Evolutionary conservation across 192 early-diverging fungal genomes (phyloP), one percentile per base, ranked within the genome.

Genomic region (Coemansia aciculifera): DNA sequence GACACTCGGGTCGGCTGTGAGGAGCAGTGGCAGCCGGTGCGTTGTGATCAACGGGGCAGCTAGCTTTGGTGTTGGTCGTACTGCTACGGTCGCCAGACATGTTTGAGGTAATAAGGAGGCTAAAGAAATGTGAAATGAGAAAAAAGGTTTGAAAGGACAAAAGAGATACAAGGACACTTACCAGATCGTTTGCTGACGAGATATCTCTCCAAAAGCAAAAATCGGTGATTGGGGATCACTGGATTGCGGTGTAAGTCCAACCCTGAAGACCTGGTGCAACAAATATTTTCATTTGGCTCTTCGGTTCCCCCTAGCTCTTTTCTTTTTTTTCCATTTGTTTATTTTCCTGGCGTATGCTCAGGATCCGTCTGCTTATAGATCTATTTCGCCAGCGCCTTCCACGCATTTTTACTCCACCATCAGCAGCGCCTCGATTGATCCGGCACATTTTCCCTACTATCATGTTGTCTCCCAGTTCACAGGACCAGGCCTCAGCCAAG

Each of bases 11-110:
- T 37, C 46, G 59, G 23, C 32, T 60, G 67, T 39, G 32, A 38
- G 59, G 54, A 32, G 54, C 54, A 17, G 7, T 11, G 4, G 46
- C 46, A 49, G 54, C 54, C 2, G 54, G 13, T 32, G 54, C 54
- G 15, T n/a, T 17, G 48, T 77, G 75, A 23, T 77, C 66, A 6
- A 77, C 69, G 0, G 75, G 75, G 21, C 75, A 77, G 15, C 62
- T 63, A 21, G 51, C 7, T 12, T 21, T n/a, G 5, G 19, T 10
- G 0, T 13, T 39, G 19, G 56, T 32, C 19, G n/a, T 43, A n/a
- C 24, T 51, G 52, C 40, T 66, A 49, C 49, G 19, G 27, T 52
- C 34, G 40, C 11, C 13, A 38, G 59, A 38, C 37, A 34, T 32
- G 44, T 29, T 36, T 49, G 19, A 21, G 10, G 10, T 21, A 31